Evolutionary conservation across 441 rosid species (phyloP).

Genomic region (Flueggea neowawraea): DNA sequence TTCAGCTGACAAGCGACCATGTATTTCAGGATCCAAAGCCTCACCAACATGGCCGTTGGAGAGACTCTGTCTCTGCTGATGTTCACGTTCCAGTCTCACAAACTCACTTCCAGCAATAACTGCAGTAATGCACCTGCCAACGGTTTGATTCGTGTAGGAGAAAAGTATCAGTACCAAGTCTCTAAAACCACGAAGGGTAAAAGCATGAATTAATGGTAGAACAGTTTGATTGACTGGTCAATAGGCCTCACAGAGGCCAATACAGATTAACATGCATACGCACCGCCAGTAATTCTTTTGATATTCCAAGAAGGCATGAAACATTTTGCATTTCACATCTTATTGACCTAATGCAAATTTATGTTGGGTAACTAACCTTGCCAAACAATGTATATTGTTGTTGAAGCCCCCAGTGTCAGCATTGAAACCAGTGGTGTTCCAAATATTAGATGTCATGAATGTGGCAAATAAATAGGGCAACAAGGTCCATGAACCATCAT

Average conservation of each 20-base stretch:
- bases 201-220: no score
- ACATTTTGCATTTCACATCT: background rate
- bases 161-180: no score
- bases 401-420: conserved; percentile 95
- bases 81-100: conserved; percentile 83
- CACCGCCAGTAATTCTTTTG: background rate
- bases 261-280: background rate
- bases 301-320: background rate
- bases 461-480: conserved; percentile 91
- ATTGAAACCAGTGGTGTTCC: conserved; percentile 93
- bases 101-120: conserved; percentile 94
- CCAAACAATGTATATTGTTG: conserved; percentile 95
- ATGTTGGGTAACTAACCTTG: conserved; percentile 47
- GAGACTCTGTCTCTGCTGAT: conserved; percentile 65
- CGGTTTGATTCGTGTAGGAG: background rate
- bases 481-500: conserved; percentile 93
- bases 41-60: conserved; percentile 76
- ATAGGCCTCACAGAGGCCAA: no score
- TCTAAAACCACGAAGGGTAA: no score
- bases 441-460: conserved; percentile 87
- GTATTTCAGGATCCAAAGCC: conserved; percentile 68
- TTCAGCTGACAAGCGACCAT: conserved; percentile 70
- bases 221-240: no score
- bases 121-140: conserved; percentile 83
- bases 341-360: background rate